A percentile compares a stretch with the other conserved stretches of the same genome.
Evolutionary conservation across 768 basidiomycete genomes (phyloP).

Genomic region (Galerina marginata): DNA sequence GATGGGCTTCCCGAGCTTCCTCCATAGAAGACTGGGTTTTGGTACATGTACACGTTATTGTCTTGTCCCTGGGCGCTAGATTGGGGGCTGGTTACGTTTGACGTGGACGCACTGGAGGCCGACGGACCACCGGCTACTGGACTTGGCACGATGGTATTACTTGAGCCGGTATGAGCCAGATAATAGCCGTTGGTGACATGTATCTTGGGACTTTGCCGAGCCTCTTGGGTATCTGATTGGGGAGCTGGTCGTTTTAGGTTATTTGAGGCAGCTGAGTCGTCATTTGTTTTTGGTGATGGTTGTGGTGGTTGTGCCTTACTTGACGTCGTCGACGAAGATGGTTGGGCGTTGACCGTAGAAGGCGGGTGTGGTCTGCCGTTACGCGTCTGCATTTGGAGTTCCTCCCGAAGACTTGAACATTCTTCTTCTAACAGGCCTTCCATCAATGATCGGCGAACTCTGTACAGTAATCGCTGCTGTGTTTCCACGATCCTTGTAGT

Average conservation of each 20-base stretch:
- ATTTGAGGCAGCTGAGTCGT: constrained; percentile 19
- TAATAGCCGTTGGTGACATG: constrained; percentile 37
- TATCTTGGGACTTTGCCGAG: constrained; percentile 29
- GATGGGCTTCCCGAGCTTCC: constrained; percentile 11
- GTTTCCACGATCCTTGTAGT: constrained; percentile 63
- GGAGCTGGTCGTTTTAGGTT: constrained; percentile 28
- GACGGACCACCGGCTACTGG: constrained; percentile 19
- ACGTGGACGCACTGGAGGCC: constrained; percentile 12
- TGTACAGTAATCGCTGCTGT: constrained; percentile 68
- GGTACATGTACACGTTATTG: constrained; percentile 26
- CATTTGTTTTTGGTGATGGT: constrained; percentile 12
- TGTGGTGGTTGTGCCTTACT: constrained; percentile 7
- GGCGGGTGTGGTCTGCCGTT: constrained; percentile 20
- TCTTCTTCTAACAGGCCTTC: constrained; percentile 62
- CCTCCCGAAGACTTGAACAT: constrained; percentile 60
- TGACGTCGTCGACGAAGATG: constrained; percentile 3
- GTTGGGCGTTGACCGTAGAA: constrained; percentile 11
- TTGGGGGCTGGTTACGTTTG: constrained; percentile 17
- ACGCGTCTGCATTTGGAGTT: constrained; percentile 52
- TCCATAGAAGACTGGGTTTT: constrained; percentile 25
- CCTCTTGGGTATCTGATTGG: constrained; percentile 25
- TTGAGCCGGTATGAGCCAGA: constrained; percentile 26
- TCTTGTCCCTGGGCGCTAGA: constrained; percentile 21
- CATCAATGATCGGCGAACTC: constrained; percentile 61
- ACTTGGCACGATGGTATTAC: constrained; percentile 23